phyloP scores from a whole-genome alignment of 2,329 filamentous ascomycete genomes.

The Alternaria gaisen region DNA sequence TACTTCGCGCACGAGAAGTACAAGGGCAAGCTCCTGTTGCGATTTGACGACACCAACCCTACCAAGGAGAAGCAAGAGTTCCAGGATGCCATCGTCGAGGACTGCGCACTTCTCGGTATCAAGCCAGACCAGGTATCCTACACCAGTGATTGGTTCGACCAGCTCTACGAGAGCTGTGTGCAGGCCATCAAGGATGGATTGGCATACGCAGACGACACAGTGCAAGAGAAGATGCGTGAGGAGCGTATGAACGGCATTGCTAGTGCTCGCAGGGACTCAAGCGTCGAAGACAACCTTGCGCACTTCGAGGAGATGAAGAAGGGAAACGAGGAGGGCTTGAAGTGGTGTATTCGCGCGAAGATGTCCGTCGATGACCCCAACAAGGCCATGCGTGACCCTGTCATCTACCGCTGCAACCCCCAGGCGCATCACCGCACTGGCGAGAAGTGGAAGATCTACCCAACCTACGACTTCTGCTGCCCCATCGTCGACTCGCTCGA shows the following conservation, averaged over 20 bases:
- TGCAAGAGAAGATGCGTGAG: slow-evolving; percentile 85
- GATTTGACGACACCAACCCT: slow-evolving; percentile 97
- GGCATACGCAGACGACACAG: slow-evolving; percentile 94
- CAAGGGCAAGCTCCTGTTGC: slow-evolving; percentile 87
- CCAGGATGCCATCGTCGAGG: slow-evolving; percentile 91
- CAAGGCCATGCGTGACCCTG: slow-evolving; percentile 94
- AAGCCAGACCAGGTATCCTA: slow-evolving; percentile 86
- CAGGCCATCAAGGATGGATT: slow-evolving; percentile 85
- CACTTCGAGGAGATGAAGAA: slow-evolving; percentile 95
- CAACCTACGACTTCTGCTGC: slow-evolving; percentile 87
- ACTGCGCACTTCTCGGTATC: slow-evolving; percentile 89
- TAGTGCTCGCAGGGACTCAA: slow-evolving; percentile 80
- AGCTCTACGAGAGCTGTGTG: slow-evolving; percentile 86
- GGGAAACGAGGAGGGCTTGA: slow-evolving; percentile 78
- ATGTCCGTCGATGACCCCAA: slow-evolving; percentile 91
- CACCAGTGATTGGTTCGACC: slow-evolving; percentile 95
- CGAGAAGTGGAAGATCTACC: slow-evolving; percentile 83
- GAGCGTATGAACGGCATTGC: slow-evolving; percentile 86
- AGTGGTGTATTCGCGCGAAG: slow-evolving; percentile 94
- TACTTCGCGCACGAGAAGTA: slow-evolving; percentile 96
- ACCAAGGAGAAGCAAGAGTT: slow-evolving; percentile 97
- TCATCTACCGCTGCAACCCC: slow-evolving; percentile 94
- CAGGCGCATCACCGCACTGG: slow-evolving; percentile 79
- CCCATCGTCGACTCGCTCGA: slow-evolving; percentile 82
- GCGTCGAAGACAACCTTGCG: slow-evolving; percentile 82